These are phyloP conservation scores for Dendrostoma leiphaemia DNA, from an alignment of 2,329 filamentous ascomycete species.

Conservation along the genomic window DNA sequence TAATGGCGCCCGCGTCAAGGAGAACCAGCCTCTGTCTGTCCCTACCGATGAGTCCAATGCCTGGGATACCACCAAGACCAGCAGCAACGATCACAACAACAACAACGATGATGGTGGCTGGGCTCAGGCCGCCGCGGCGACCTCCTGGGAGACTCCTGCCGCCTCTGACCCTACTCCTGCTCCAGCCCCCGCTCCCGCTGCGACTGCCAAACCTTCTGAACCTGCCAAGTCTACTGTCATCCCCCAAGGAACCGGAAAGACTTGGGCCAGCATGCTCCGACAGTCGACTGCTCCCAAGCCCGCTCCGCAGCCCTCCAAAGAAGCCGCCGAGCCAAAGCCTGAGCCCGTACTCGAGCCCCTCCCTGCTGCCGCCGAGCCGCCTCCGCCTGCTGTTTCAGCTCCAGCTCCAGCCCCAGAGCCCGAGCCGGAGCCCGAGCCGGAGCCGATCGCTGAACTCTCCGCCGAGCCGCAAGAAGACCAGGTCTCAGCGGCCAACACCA, in stretches of 20 bases:
- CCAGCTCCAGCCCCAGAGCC: slow-evolving; percentile 23
- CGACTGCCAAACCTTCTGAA: slow-evolving; percentile 24
- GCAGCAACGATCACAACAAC: too few relatives aligned
- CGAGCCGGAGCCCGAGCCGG: slow-evolving; percentile 36
- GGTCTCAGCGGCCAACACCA: slow-evolving; percentile 31
- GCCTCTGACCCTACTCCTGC: slow-evolving; percentile 31
- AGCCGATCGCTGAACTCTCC: slow-evolving; percentile 32
- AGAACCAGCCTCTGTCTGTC: slow-evolving; percentile 55
- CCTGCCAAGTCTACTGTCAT: slow-evolving; percentile 32
- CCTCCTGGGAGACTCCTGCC: slow-evolving; percentile 44
- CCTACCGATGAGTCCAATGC: slow-evolving; percentile 68
- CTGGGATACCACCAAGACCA: slow-evolving; percentile 51
- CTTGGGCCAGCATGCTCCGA: slow-evolving; percentile 75
- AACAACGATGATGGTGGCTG: slow-evolving; percentile 36
- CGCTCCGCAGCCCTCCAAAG: slow-evolving; percentile 49
- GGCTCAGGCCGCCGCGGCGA: slow-evolving; percentile 26
- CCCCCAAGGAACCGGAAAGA: slow-evolving; percentile 48
- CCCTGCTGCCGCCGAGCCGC: slow-evolving; percentile 33
- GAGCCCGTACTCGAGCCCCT: slow-evolving; percentile 44
- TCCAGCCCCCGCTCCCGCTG: slow-evolving; percentile 35
- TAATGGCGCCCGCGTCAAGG: slow-evolving; percentile 61
- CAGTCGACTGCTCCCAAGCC: slow-evolving; percentile 58
- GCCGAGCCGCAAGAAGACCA: slow-evolving; percentile 27
- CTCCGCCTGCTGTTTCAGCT: neutral
- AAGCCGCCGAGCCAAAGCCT: slow-evolving; percentile 44